Evolutionary conservation across 495 filamentous ascomycete genomes (phyloP), one percentile per base, ranked within the genome.

Genomic region (Hypomontagnella monticulosa): DNA sequence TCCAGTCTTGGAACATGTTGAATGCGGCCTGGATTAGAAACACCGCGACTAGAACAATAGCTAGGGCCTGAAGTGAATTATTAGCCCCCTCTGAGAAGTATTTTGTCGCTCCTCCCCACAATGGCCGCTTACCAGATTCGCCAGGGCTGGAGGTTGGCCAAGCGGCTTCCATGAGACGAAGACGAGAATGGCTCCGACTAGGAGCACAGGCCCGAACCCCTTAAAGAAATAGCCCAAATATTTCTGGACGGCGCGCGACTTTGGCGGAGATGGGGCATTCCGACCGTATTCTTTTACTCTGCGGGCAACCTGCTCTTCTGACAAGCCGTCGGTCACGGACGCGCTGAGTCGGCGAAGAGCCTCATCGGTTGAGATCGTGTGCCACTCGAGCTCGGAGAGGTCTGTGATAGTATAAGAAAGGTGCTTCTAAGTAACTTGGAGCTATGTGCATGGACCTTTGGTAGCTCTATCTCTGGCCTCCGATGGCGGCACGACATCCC

Each of bases 101-200:
- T 19, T 19, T 7, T 4, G 7, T 6, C 11, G 34, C n/a, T 4
- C 9, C 10, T n/a, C 14, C 9, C 36, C 46, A 3, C 20, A 18
- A 11, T 6, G 8, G 10, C 44, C 48, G n/a, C 62, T 46, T 60
- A 71, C 71, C 14, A 91, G 72, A 67, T 92, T 91, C 4, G 88
- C 85, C 14, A 76, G 51, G 0, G 85, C 75, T 1, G 89, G 89
- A 1, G 89, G 89, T 9, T 89, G 48, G 0, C 88, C 88, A 0
- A 91, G 84, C 4, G 89, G 89, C 43, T 86, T 87, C 88, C 88
- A 91, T 5, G 85, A 80, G 40, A 91, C 70, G 66, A 90, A 89
- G 48, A 91, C 85, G 4, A 92, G 79, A 20, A 90, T 81, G 19
- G 80, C 76, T 11, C 87, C 88, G 30, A 85, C 70, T 4, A 89